Conservation (phyloP, 2,329 filamentous ascomycete species). For the Thielaviopsis musarum region DNA sequence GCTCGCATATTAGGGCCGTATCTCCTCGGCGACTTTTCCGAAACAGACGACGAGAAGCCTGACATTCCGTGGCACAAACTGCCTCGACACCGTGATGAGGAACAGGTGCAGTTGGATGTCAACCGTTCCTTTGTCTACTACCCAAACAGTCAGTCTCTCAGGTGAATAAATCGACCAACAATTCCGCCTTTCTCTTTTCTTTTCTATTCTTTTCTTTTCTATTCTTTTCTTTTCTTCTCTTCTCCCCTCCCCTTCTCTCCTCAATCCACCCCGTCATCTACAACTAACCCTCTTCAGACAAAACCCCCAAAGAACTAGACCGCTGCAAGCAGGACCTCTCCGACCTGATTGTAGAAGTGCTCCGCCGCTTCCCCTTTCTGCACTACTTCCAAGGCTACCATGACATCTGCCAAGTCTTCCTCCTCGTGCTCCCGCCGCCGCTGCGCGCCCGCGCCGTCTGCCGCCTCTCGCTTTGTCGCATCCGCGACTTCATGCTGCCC, state of each 20-base stretch:
- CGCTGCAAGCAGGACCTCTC: conserved; percentile 61
- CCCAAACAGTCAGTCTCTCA: conserved; percentile 46
- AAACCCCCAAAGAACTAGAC: conserved; percentile 46
- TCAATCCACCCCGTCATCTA: not conserved
- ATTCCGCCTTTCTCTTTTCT: not conserved
- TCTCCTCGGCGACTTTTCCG: conserved; percentile 29
- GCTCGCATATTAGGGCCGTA: conserved; percentile 40
- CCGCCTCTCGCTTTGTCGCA: conserved; percentile 74
- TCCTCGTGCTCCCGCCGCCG: conserved; percentile 59
- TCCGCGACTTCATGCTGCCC: conserved; percentile 95
- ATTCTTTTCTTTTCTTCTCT: not conserved
- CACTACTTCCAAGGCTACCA: conserved; percentile 98
- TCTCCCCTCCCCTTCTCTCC: not conserved
- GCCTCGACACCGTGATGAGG: conserved; percentile 67
- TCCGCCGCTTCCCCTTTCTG: conserved; percentile 66
- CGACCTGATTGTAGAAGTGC: conserved; percentile 60
- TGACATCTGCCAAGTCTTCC: conserved; percentile 90
- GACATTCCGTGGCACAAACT: conserved; percentile 38
- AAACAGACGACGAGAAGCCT: conserved; percentile 14
- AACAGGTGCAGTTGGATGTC: conserved; percentile 83
- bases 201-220: not conserved
- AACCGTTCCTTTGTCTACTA: conserved; percentile 97
- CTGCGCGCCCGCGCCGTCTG: conserved; percentile 48
- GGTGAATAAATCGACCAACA: no score
- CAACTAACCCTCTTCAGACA: conserved; percentile 1